Base-by-base conservation (phyloP, 1,139 yeast genomes). In the Hemisphaericaspora xylofermentans region DNA sequence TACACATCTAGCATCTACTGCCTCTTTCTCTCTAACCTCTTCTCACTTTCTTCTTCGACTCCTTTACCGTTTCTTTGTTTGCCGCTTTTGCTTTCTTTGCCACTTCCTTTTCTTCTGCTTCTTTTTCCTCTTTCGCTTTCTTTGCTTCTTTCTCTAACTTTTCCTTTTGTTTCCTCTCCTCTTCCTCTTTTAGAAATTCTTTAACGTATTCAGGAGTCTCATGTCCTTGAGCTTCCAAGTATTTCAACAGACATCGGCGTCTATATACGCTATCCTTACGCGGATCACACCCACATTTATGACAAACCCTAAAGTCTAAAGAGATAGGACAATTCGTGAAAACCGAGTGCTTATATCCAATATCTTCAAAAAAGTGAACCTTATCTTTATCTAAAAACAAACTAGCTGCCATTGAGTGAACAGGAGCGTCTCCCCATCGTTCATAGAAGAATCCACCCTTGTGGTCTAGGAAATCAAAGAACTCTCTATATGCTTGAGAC, bases 341-440 rank as follows among this genome's bases (percentile, higher is more conserved):
- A 12, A 77, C 81, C 1, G 78, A 81, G 61, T 88, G 96, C 64
- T 63, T 83, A 66, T 88, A 88, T 3, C 96, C 96, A 26, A 88
- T 78, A 53, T 87, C 88, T 42, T 78, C 85, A 59, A 88, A 88
- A 68, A 77, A 87, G 60, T 88, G 95, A 39, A 88, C 68, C 55
- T 84, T 76, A 44, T 74, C 74, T 52, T 74, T 77, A 45, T 83
- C 77, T 49, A 87, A 63, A 59, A 88, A 75, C 43, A 85, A 68
- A 0, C 95, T 72, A 1, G 88, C 94, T 1, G 93, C 91, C n/a
- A 88, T 78, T 3, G 95, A 82, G 63, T 88, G 96, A 18, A 88
- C 80, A 5, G 96, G 96, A 0, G 96, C 96, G 63, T 89, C 96
- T 25, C 96, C 96, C 97, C 97, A 89, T 59, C 96, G 74, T 61